A percentile compares a stretch with the other conserved stretches of the same genome.
These are phyloP conservation scores for Hortaea werneckii DNA, from an alignment of 2,329 filamentous ascomycete genomes.

Conservation along the genomic window DNA sequence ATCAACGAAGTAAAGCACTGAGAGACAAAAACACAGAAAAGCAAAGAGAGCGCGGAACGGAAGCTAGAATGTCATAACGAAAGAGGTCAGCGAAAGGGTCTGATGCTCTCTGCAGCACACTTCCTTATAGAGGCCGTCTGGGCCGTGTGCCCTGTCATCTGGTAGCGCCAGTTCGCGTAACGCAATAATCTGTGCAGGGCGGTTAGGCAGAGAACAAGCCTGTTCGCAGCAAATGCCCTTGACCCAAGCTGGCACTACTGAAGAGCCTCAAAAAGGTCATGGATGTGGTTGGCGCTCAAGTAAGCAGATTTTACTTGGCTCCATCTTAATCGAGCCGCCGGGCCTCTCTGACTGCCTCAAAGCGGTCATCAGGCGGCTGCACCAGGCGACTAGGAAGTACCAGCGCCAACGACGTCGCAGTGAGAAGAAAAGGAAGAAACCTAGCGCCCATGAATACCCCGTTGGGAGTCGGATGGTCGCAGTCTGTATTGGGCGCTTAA, in stretches of 20 bases:
- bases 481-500: slow-evolving; percentile 6
- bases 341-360: too few species aligned
- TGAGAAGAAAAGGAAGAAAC: too few species aligned
- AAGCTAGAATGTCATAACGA: neutral
- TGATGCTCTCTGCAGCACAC: slow-evolving; percentile 18
- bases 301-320: neutral
- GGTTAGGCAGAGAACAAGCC: slow-evolving; percentile 17
- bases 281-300: neutral
- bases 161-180: slow-evolving; percentile 11
- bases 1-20: slow-evolving; percentile 14
- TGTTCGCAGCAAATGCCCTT: slow-evolving; percentile 11
- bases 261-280: slow-evolving; percentile 14
- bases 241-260: slow-evolving; percentile 23
- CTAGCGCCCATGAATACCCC: slow-evolving; percentile 3
- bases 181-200: slow-evolving; percentile 14
- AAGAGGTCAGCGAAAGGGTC: slow-evolving; percentile 5
- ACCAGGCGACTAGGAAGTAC: too few species aligned
- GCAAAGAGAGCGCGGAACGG: slow-evolving; percentile 6
- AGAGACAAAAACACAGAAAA: slow-evolving; percentile 16
- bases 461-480: slow-evolving; percentile 10
- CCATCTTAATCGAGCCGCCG: neutral
- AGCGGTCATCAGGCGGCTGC: too few species aligned
- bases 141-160: neutral
- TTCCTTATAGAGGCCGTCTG: slow-evolving; percentile 2
- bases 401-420: too few species aligned